These are phyloP conservation scores for Centrapalus pauciflorus DNA, from an alignment of 129 eudicot species.

Conservation along the genomic window DNA sequence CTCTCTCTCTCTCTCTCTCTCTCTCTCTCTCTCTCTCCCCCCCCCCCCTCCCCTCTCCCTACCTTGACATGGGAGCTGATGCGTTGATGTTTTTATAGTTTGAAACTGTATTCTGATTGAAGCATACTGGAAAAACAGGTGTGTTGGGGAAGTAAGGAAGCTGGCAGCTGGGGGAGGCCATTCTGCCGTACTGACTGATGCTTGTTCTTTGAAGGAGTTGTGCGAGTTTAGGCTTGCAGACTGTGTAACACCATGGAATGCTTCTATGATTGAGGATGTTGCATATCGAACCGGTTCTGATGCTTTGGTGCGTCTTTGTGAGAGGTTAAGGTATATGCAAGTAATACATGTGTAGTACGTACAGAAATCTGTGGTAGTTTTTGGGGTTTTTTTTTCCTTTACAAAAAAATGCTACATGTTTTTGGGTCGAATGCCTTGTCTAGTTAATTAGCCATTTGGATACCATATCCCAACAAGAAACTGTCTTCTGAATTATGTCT, in stretches of 20 bases:
- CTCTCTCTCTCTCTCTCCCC: too few species aligned
- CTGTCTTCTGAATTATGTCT: background rate
- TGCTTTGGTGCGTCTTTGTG: conserved; percentile 98
- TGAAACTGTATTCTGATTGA: conserved; percentile 8
- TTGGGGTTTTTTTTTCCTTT: too few species aligned
- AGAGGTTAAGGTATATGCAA: conserved; percentile 63
- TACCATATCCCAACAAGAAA: background rate
- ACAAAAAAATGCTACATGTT: too few species aligned
- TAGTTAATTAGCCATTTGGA: background rate
- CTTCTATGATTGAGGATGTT: conserved; percentile 68
- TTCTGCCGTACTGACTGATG: conserved; percentile 88
- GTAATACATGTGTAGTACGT: background rate
- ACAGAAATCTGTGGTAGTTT: too few species aligned
- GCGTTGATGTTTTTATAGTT: background rate
- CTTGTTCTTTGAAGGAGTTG: conserved; percentile 83
- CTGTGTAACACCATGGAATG: conserved; percentile 56
- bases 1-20: background rate
- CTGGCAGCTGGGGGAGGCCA: conserved; percentile 99
- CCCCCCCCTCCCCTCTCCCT: too few species aligned
- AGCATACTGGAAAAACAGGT: conserved; percentile 44
- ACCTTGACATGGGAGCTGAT: background rate
- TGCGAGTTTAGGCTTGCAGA: conserved; percentile 93
- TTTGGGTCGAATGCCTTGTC: background rate
- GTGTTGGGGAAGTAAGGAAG: conserved; percentile 95
- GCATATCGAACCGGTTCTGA: conserved; percentile 87